A percentile compares a stretch with the other conserved stretches of the same genome.
Evolutionary conservation across 208 protist genomes (phyloP).

Genomic region (Novymonas esmeraldas): DNA sequence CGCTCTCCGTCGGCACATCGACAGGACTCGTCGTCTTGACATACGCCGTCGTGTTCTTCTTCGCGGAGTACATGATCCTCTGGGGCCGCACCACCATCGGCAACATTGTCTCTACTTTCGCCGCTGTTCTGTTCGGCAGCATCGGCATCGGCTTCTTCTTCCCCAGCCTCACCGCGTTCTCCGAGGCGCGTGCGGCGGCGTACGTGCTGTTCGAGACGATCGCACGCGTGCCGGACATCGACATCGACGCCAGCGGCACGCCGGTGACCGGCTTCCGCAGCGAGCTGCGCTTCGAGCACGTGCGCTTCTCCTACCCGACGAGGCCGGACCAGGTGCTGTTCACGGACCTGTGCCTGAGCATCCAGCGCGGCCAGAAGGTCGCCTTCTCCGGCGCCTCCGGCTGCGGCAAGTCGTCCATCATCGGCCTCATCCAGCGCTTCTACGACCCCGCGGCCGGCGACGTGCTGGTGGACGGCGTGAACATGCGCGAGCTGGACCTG

Average conservation of each 20-base stretch:
- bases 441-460: conserved; percentile 76
- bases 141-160: conserved; percentile 66
- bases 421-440: conserved; percentile 81
- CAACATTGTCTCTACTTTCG: conserved; percentile 59
- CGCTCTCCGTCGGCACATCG: conserved; percentile 37
- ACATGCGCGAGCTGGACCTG: conserved; percentile 51
- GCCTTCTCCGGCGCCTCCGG: conserved; percentile 80
- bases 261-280: conserved; percentile 40
- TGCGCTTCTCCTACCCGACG: conserved; percentile 82
- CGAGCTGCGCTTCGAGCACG: conserved; percentile 62
- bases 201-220: conserved; percentile 84
- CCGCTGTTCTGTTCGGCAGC: conserved; percentile 67
- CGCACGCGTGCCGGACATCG: conserved; percentile 65
- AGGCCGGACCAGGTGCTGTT: conserved; percentile 73
- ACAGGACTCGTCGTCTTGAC: conserved; percentile 56
- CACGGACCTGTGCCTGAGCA: conserved; percentile 60
- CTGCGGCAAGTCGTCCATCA: conserved; percentile 88
- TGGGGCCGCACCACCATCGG: conserved; percentile 61
- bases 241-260: conserved; percentile 52
- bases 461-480: conserved; percentile 61
- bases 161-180: conserved; percentile 59
- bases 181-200: conserved; percentile 75
- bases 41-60: conserved; percentile 76
- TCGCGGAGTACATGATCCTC: conserved; percentile 64
- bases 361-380: conserved; percentile 71